Evolutionary conservation across 2,329 filamentous ascomycete species (phyloP).

Genomic region (Alternaria viburni): DNA sequence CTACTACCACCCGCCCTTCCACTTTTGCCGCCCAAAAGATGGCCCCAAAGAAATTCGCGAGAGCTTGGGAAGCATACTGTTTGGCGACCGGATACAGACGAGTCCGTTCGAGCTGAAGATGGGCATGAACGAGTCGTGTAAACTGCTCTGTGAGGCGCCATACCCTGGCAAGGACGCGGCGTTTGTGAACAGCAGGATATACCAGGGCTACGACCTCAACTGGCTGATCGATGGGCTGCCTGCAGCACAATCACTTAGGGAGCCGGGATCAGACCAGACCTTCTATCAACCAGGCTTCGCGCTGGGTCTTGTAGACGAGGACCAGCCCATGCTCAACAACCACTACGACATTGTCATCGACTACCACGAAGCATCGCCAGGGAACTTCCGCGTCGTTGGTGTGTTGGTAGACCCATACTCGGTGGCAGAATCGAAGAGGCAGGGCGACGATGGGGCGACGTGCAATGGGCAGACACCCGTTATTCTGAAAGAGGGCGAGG

Average conservation of each 20-base stretch:
- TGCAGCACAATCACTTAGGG: slow-evolving; percentile 81
- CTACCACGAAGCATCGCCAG: slow-evolving; percentile 78
- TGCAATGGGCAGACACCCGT: slow-evolving; percentile 69
- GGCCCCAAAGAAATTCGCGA: slow-evolving; percentile 83
- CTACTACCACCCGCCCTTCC: slow-evolving; percentile 88
- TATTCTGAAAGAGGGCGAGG: slow-evolving; percentile 67
- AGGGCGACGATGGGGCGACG: slow-evolving; percentile 62
- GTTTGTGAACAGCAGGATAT: slow-evolving; percentile 84
- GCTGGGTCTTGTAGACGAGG: slow-evolving; percentile 65
- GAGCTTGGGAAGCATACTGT: slow-evolving; percentile 92
- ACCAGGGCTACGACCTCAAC: slow-evolving; percentile 87
- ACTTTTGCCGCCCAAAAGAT: slow-evolving; percentile 82
- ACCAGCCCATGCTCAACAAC: slow-evolving; percentile 77
- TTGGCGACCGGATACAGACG: slow-evolving; percentile 96
- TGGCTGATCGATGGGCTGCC: slow-evolving; percentile 96
- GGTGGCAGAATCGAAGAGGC: slow-evolving; percentile 62
- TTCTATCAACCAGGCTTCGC: slow-evolving; percentile 94
- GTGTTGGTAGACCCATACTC: slow-evolving; percentile 87
- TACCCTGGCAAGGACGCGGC: slow-evolving; percentile 70
- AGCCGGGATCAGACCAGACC: slow-evolving; percentile 74
- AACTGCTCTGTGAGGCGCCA: slow-evolving; percentile 74
- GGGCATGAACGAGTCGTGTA: slow-evolving; percentile 86
- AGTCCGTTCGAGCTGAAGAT: slow-evolving; percentile 91
- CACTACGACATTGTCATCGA: slow-evolving; percentile 95
- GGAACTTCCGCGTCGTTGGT: slow-evolving; percentile 86